Evolutionary conservation across 2,329 filamentous ascomycete genomes (phyloP).

Genomic region (Pseudocercospora musae): DNA sequence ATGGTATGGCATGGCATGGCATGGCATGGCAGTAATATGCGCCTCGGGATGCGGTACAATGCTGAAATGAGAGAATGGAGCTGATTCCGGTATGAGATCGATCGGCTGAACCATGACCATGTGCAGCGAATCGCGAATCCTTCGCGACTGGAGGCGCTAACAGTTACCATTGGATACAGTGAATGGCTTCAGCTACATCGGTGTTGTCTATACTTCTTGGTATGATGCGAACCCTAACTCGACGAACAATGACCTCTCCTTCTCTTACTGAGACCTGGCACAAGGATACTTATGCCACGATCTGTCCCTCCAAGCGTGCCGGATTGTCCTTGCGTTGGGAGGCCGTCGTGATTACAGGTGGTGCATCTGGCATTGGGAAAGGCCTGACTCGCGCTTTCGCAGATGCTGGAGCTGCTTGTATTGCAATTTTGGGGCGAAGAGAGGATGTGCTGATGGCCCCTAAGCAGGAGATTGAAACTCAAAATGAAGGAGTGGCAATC

Average conservation of each 20-base stretch:
- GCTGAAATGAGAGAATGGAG: not conserved
- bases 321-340: constrained; percentile 32
- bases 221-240: not conserved
- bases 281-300: constrained; percentile 29
- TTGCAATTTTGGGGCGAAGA: constrained; percentile 35
- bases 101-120: not conserved
- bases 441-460: not conserved
- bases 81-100: not conserved
- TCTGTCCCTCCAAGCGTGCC: constrained; percentile 40
- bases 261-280: not conserved
- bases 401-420: constrained; percentile 42
- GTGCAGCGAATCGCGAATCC: not conserved
- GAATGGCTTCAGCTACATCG: not conserved
- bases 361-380: constrained; percentile 45
- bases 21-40: too few species aligned
- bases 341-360: constrained; percentile 44
- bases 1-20: not conserved
- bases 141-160: not conserved
- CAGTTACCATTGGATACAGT: not conserved
- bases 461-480: not conserved
- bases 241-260: not conserved
- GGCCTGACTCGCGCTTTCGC: constrained; percentile 45
- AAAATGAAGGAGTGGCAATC: not conserved
- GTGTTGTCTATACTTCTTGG: not conserved
- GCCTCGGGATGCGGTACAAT: not conserved